Evolutionary conservation across 73 alveolate genomes (phyloP).

Genomic region (Paramecium sexaurelia): DNA sequence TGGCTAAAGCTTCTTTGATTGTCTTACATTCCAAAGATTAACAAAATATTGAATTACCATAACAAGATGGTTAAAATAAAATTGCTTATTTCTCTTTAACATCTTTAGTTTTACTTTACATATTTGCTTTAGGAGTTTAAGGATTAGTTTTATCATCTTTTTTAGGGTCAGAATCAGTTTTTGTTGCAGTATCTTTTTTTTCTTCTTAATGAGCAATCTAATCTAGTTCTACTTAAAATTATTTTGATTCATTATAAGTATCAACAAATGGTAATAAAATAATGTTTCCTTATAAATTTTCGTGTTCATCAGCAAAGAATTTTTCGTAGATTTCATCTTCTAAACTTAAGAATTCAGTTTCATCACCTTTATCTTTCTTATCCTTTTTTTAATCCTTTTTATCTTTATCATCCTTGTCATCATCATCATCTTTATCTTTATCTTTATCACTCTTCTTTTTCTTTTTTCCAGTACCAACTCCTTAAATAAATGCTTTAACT

Average conservation of each 20-base stretch:
- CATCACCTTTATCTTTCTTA: not conserved
- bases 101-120: slow-evolving; percentile 32
- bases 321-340: slow-evolving; percentile 28
- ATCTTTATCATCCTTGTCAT: not conserved
- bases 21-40: not conserved
- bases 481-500: slow-evolving; percentile 25
- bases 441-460: not conserved
- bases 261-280: slow-evolving; percentile 21
- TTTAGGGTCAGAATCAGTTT: not conserved
- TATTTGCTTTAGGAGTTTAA: not conserved
- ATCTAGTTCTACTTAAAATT: not conserved
- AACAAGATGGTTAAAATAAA: slow-evolving; percentile 48
- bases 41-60: slow-evolving; percentile 53
- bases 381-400: not conserved
- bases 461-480: slow-evolving; percentile 56
- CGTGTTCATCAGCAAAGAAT: slow-evolving; percentile 55
- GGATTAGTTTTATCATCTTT: not conserved
- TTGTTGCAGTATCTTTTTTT: not conserved
- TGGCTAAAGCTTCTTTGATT: slow-evolving; percentile 23
- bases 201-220: not conserved
- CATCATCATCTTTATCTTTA: not conserved
- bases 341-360: not conserved
- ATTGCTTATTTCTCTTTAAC: not conserved
- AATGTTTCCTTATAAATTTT: not conserved
- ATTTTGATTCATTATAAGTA: not conserved